Conservation (phyloP, 441 rosid species). For the Bocquillonia castaneifolia region DNA sequence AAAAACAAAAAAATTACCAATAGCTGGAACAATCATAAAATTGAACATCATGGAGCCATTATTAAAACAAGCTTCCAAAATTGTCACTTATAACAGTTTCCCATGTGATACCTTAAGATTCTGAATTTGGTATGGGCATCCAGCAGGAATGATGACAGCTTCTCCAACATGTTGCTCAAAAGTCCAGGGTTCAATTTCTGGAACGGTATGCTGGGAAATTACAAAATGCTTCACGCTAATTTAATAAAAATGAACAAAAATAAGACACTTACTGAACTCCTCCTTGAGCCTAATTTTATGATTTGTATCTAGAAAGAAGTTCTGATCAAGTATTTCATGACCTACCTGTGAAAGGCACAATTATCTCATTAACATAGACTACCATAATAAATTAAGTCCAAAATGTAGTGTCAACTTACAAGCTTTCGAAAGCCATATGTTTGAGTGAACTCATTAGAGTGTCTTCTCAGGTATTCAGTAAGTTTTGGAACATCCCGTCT, state of each 20-base stretch:
- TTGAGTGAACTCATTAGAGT: conserved; percentile 52
- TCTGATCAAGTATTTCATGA: conserved; percentile 85
- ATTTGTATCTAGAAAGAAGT: conserved; percentile 65
- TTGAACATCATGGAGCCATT: not conserved
- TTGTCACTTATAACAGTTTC: not conserved
- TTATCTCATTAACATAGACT: conserved; percentile 13
- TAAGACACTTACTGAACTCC: conserved; percentile 64
- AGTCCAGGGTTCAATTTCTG: conserved; percentile 95
- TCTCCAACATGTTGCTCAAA: conserved; percentile 93
- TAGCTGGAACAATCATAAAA: not conserved
- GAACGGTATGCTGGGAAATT: conserved; percentile 12
- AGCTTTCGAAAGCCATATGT: conserved; percentile 35
- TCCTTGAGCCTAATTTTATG: conserved; percentile 84
- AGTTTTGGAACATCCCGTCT: conserved; percentile 87
- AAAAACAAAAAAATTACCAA: not conserved
- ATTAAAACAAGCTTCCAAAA: not conserved
- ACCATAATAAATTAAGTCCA: conserved; percentile 17
- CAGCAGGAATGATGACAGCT: conserved; percentile 89
- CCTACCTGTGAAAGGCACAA: conserved; percentile 45
- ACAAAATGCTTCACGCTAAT: conserved; percentile 1
- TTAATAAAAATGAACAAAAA: not conserved
- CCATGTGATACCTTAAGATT: conserved; percentile 58
- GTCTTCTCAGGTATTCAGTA: conserved; percentile 61
- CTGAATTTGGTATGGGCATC: conserved; percentile 91
- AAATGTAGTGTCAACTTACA: conserved; percentile 40